Base-by-base conservation (phyloP, 2,329 filamentous ascomycete species). In the Neofusicoccum sp. region DNA sequence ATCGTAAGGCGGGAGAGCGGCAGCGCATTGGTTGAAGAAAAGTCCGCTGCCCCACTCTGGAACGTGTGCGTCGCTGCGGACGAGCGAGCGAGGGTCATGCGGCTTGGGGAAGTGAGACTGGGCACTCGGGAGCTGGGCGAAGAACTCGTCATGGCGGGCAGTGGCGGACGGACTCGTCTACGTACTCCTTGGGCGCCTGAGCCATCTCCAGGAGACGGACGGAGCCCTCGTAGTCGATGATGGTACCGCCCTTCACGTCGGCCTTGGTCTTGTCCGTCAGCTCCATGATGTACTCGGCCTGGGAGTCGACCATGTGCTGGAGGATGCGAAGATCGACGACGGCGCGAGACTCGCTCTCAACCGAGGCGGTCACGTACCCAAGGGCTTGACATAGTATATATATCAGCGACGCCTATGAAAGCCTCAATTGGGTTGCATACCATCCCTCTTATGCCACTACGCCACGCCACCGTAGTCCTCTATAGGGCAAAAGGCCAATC, bases 241-340 rank as follows among this genome's bases (percentile, higher is more conserved):
- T 99, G 79, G 95, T 99, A 83, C 95, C 95, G 89, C 95, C 95
- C 91, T 99, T 99, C 81, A 99, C 95, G 76, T 99, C 95, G 66
- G 95, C 95, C 91, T 99, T 99, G 82, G 95, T 99, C 93, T 98
- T 99, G 87, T 98, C 96, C 77, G 95, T 99, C 83, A 99, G 83
- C 84, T 99, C 95, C 95, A 99, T 99, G 78, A 99, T 94, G 86
- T 99, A 99, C 84, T 99, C 95, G 58, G 95, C 85, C 76, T 95
- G 88, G 76, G 92, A 94, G 87, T 98, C 92, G 64, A 96, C 91
- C 95, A 99, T 98, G 89, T 99, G 95, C 84, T 99, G 93, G 69
- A 99, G 87, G 75, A 99, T 98, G 80, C 93, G 92, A 74, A 99
- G 88, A 80, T 99, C 95, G 67, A 99, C 95, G 45, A 99, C 95